Evolutionary conservation across 2,329 filamentous ascomycete genomes (phyloP), one percentile per base, ranked within the genome.

Genomic region (Macrophomina phaseolina): DNA sequence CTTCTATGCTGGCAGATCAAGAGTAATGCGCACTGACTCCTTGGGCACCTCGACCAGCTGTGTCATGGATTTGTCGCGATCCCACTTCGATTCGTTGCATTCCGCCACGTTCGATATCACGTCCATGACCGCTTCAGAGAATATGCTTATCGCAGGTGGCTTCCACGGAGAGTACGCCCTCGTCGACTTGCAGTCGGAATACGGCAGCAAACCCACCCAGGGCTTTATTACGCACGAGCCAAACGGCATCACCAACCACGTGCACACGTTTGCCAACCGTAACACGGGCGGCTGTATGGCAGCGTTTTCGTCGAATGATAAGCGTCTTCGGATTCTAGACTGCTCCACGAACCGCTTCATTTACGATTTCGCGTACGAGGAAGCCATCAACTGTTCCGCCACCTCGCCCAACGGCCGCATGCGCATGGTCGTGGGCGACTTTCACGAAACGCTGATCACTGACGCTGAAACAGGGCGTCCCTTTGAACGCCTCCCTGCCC

Each of bases 391-490:
- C 77, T 92, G 90, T 79, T 87, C 90, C 0, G 88, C 90, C 1
- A 83, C 91, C 1, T 92, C 90, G 0, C 89, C 91, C 0, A 89
- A 93, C 73, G 84, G 87, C 65, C 87, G 91, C 3, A 81, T 94
- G 70, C 88, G 91, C 58, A 87, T 89, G 16, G 84, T 93, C 69
- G 91, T 93, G 0, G 91, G 91, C 55, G 92, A 94, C 72, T 82
- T 84, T 67, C 80, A 82, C 66, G 83, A 90, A 46, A 87, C 90
- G 0, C 80, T 90, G 60, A 90, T 94, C 73, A 86, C 87, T 14
- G 86, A 91, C 68, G 88, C 91, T 11, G 90, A 92, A 65, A 88
- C 85, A 12, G 88, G 90, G 14, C 79, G 79, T 84, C 67, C 81
- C 81, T 65, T 83, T 85, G 69, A 89, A 70, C 78, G 80, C 32